Evolutionary conservation across 2,329 filamentous ascomycete species (phyloP).

Genomic region (Talaromyces marneffei): DNA sequence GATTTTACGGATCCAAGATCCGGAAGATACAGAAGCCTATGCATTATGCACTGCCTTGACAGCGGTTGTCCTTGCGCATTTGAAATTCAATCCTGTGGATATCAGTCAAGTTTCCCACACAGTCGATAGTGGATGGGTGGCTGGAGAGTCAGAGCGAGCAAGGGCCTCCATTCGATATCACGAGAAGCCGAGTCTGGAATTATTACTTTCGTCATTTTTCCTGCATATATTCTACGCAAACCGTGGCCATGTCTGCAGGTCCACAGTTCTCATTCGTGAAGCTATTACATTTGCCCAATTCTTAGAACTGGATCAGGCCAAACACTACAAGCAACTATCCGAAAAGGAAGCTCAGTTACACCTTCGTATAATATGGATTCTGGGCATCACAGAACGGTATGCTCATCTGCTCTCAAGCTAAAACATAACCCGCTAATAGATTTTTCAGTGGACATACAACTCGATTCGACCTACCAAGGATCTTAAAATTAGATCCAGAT

Average conservation of each 20-base stretch:
- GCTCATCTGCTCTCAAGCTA: not conserved
- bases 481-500: conserved; percentile 9
- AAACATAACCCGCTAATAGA: not conserved
- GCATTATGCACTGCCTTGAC: conserved; percentile 12
- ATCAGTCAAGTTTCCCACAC: not conserved
- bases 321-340: conserved; percentile 9
- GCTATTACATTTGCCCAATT: conserved; percentile 14
- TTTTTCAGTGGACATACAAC: conserved; percentile 11
- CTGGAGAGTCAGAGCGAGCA: conserved; percentile 12
- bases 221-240: conserved; percentile 14
- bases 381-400: conserved; percentile 13
- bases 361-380: conserved; percentile 15
- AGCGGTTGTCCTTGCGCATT: conserved; percentile 11
- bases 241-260: conserved; percentile 12
- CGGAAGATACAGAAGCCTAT: conserved; percentile 12
- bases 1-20: conserved; percentile 11
- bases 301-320: conserved; percentile 8
- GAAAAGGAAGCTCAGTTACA: conserved; percentile 8
- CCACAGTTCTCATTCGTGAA: conserved; percentile 13
- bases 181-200: conserved; percentile 8
- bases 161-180: conserved; percentile 10
- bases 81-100: conserved; percentile 10
- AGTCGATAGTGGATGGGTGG: conserved; percentile 6
- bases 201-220: conserved; percentile 13
- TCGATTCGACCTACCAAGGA: conserved; percentile 11